Conservation (phyloP, 768 basidiomycete genomes). For the Sporobolomyces phaffii region DNA sequence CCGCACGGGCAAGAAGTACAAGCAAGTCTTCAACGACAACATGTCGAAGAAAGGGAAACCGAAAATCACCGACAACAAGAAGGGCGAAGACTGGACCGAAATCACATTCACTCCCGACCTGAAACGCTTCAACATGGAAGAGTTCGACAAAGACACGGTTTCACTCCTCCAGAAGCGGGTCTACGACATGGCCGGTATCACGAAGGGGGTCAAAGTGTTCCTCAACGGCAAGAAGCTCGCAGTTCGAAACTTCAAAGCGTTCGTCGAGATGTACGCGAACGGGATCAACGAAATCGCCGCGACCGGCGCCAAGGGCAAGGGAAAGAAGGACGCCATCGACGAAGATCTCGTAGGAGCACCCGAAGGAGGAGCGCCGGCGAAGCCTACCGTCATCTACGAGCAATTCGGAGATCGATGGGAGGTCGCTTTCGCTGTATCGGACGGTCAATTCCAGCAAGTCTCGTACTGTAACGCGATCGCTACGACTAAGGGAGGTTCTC, state of each 20-base stretch:
- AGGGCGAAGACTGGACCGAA: conserved; percentile 60
- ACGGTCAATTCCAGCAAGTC: conserved; percentile 85
- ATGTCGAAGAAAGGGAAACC: conserved; percentile 81
- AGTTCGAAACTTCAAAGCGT: conserved; percentile 92
- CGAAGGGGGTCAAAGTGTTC: conserved; percentile 85
- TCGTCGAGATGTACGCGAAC: conserved; percentile 86
- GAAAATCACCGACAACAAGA: conserved; percentile 86
- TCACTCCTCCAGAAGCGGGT: conserved; percentile 86
- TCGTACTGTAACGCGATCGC: conserved; percentile 97
- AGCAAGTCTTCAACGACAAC: conserved; percentile 88
- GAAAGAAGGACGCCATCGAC: conserved; percentile 9
- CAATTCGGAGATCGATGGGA: conserved; percentile 80
- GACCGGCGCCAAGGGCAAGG: conserved; percentile 52
- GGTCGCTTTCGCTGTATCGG: conserved; percentile 86
- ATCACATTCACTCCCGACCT: conserved; percentile 92
- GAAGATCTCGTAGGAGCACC: conserved; percentile 29
- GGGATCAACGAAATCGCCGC: conserved; percentile 61
- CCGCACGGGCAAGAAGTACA: conserved; percentile 78
- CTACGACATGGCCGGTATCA: conserved; percentile 92
- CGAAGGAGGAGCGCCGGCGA: conserved; percentile 57
- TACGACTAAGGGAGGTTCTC: conserved; percentile 92
- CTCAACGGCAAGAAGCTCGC: conserved; percentile 81
- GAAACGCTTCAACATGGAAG: conserved; percentile 70
- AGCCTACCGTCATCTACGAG: conserved; percentile 77
- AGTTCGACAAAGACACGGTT: conserved; percentile 86